phyloP scores from a whole-genome alignment of 2,329 filamentous ascomycete genomes.

The Tolypocladium amazonense region DNA sequence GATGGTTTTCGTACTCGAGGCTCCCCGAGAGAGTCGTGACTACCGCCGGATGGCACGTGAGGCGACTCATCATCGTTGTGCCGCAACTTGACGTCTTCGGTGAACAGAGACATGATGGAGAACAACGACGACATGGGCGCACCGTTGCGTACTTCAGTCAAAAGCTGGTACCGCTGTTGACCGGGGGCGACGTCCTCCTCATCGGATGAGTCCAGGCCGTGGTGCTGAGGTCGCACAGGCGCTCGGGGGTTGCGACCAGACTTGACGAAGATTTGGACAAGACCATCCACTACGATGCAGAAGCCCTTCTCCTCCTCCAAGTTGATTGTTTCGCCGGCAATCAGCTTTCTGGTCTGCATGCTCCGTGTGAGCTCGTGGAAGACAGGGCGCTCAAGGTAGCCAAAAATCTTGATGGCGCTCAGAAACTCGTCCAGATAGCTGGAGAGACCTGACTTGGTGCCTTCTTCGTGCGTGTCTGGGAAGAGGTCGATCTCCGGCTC shows the following conservation, averaged over 20 bases:
- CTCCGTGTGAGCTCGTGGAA: constrained; percentile 96
- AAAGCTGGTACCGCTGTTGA: constrained; percentile 81
- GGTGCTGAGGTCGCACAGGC: constrained; percentile 10
- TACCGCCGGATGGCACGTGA: constrained; percentile 10
- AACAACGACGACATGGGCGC: constrained; percentile 98
- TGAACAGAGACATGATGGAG: constrained; percentile 93
- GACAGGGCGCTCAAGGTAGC: constrained; percentile 88
- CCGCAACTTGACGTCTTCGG: constrained; percentile 79
- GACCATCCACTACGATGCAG: constrained; percentile 89
- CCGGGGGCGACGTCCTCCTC: constrained; percentile 60
- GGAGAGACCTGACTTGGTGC: constrained; percentile 80
- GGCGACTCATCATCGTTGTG: constrained; percentile 50
- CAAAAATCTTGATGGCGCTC: constrained; percentile 98
- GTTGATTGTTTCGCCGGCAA: constrained; percentile 89
- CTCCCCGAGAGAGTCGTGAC: constrained; percentile 12
- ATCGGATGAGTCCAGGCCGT: constrained; percentile 33
- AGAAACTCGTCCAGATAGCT: constrained; percentile 97
- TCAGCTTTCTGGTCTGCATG: constrained; percentile 95
- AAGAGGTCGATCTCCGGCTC: constrained; percentile 94
- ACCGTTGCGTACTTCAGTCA: constrained; percentile 96
- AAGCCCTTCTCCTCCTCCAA: constrained; percentile 97
- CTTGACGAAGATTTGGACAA: constrained; percentile 97
- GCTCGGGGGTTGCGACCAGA: constrained; percentile 51
- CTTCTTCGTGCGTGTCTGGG: constrained; percentile 82
- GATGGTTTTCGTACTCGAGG: constrained; percentile 1